Evolutionary conservation across 768 basidiomycete species (phyloP).

Genomic region (Psilocybe azurescens): DNA sequence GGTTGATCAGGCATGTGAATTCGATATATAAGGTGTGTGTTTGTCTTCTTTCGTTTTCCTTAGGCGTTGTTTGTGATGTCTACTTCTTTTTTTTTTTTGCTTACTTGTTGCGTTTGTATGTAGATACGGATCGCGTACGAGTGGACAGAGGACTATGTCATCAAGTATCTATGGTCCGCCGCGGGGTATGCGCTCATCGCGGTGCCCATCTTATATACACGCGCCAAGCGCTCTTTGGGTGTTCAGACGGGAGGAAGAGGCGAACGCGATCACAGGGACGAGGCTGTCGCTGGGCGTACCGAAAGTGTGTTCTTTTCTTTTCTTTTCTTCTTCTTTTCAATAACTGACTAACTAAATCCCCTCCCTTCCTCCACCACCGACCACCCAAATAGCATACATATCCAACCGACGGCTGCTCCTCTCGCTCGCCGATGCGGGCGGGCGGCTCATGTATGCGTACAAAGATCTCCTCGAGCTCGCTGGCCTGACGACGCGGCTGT

Average conservation of each 20-base stretch:
- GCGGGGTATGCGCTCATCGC: conserved; percentile 92
- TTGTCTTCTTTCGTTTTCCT: neutral
- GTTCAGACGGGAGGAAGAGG: neutral
- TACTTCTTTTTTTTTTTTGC: neutral
- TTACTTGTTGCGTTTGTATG: too few species aligned
- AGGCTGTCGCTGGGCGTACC: conserved; percentile 51
- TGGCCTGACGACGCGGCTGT: conserved; percentile 89
- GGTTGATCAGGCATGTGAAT: conserved; percentile 88
- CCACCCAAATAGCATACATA: conserved; percentile 65
- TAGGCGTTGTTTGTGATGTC: neutral
- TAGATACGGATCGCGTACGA: conserved; percentile 90
- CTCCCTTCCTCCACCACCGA: neutral
- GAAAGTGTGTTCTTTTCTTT: conserved; percentile 41
- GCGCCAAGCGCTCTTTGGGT: conserved; percentile 43
- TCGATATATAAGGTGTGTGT: conserved; percentile 82
- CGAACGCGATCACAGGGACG: conserved; percentile 27
- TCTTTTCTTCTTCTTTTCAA: neutral
- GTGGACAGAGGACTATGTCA: conserved; percentile 97
- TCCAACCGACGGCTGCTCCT: conserved; percentile 90
- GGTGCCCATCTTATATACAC: conserved; percentile 83
- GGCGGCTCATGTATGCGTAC: conserved; percentile 94
- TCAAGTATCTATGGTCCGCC: conserved; percentile 96
- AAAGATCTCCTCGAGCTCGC: conserved; percentile 96
- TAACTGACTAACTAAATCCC: neutral
- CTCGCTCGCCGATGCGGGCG: conserved; percentile 96